These are phyloP conservation scores for Stentor roeselii DNA, from an alignment of 73 alveolate genomes.

Conservation along the genomic window DNA sequence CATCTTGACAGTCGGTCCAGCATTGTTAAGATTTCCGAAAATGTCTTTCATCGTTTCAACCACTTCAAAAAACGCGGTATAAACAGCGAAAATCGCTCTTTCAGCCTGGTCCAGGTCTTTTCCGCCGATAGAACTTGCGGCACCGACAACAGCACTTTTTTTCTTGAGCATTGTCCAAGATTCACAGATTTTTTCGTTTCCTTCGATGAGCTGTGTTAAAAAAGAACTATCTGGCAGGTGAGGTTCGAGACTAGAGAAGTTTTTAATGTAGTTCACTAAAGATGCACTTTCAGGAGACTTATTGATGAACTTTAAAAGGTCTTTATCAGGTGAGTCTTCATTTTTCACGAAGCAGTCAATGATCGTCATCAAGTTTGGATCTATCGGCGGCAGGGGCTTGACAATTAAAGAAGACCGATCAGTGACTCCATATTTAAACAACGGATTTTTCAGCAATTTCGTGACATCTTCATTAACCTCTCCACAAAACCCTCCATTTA, in stretches of 20 bases:
- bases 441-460: slow-evolving; percentile 3
- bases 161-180: slow-evolving; percentile 9
- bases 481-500: not conserved
- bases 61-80: slow-evolving; percentile 11
- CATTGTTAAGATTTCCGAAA: not conserved
- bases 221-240: not conserved
- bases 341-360: not conserved
- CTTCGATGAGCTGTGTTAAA: slow-evolving; percentile 7
- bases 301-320: not conserved
- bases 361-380: not conserved
- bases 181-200: not conserved
- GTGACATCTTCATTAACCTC: not conserved
- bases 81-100: slow-evolving; percentile 21
- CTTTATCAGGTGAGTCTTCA: not conserved
- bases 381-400: not conserved
- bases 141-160: not conserved
- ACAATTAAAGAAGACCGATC: not conserved
- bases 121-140: slow-evolving; percentile 5
- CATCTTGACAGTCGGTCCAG: slow-evolving; percentile 2
- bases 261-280: not conserved
- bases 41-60: slow-evolving; percentile 11
- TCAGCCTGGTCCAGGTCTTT: slow-evolving; percentile 21
- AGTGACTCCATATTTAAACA: slow-evolving; percentile 10
- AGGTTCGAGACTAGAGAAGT: not conserved
- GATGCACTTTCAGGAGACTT: not conserved